Conservation (phyloP, 176 grass and related monocot genomes). For the Carex scoparia region DNA sequence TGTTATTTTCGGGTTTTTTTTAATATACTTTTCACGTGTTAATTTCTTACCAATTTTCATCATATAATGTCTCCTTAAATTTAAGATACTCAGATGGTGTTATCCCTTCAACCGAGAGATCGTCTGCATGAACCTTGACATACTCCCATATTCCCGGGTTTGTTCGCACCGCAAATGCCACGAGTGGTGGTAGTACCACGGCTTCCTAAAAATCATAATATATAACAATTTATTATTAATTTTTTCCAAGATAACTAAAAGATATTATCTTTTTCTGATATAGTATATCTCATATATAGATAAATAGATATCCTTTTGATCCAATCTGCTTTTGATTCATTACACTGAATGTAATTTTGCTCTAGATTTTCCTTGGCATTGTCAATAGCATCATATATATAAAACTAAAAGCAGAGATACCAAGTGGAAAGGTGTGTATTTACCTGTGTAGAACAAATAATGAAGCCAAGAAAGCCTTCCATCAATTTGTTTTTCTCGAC, state of each 20-base stretch:
- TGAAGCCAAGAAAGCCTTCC: conserved; percentile 80
- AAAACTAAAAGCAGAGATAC: background rate
- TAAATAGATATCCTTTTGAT: background rate
- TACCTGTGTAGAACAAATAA: conserved; percentile 88
- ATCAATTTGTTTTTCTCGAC: conserved; percentile 72
- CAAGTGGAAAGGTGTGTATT: background rate
- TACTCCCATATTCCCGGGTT: conserved; percentile 95
- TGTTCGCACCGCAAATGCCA: conserved; percentile 73
- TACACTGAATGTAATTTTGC: no score
- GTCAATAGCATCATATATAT: background rate
- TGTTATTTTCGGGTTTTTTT: background rate
- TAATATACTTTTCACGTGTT: background rate
- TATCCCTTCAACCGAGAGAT: conserved; percentile 75
- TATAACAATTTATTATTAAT: background rate
- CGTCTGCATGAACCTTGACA: conserved; percentile 61
- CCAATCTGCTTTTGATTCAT: background rate
- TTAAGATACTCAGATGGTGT: conserved; percentile 75
- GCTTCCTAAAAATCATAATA: conserved; percentile 61
- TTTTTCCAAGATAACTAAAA: background rate
- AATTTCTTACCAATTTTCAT: conserved; percentile 66
- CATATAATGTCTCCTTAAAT: conserved; percentile 80
- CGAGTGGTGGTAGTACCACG: conserved; percentile 67
- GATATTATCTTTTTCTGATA: background rate
- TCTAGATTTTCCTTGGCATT: no score
- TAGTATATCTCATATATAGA: background rate